Percentiles rank a stretch among this genome's conserved stretches.
These are phyloP conservation scores for Syzygium malaccense DNA, from an alignment of 441 rosid genomes.

Conservation along the genomic window DNA sequence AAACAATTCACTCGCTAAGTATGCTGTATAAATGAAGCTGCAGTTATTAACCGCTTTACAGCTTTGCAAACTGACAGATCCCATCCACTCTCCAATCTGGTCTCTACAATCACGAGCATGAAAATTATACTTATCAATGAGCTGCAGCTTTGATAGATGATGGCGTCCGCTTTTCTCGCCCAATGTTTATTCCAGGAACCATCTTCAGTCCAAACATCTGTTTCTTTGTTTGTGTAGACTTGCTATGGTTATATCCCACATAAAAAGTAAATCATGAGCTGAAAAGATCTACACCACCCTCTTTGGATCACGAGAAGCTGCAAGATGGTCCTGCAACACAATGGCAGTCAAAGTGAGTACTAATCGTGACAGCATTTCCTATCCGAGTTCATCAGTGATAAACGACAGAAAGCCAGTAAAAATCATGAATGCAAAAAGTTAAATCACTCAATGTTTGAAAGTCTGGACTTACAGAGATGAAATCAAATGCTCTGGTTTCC, in stretches of 20 bases:
- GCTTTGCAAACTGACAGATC: neutral
- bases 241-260: neutral
- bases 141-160: neutral
- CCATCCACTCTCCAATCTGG: neutral
- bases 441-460: neutral
- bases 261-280: neutral
- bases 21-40: neutral
- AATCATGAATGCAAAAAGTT: neutral
- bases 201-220: neutral
- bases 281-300: conserved; percentile 38
- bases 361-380: neutral
- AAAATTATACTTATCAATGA: neutral
- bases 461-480: conserved; percentile 76
- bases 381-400: neutral
- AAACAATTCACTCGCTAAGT: neutral
- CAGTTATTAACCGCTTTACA: neutral
- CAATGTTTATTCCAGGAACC: neutral
- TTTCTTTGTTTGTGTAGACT: neutral
- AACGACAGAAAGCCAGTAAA: neutral
- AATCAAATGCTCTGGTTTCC: conserved; percentile 92
- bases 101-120: neutral
- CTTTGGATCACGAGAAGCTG: conserved; percentile 77
- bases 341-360: neutral
- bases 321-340: conserved; percentile 75
- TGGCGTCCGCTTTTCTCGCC: neutral